Percentiles rank a stretch among this genome's conserved stretches.
Conservation (phyloP, 345 rosid genomes). For the Aquilaria sinensis region DNA sequence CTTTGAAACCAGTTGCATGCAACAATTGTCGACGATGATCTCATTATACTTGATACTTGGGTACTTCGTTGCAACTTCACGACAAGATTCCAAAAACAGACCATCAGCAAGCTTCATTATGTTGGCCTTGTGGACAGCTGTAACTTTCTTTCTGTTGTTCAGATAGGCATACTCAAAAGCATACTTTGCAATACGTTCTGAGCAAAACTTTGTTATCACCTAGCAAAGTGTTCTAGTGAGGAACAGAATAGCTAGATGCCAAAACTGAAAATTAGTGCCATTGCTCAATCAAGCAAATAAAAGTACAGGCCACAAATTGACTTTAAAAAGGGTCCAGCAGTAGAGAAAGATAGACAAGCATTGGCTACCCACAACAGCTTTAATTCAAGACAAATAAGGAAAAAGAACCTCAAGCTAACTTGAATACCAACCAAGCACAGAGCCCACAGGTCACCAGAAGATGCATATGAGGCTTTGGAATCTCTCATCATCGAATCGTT, state of each 20-base stretch:
- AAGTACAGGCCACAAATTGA: not conserved
- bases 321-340: too few relatives aligned
- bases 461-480: too few relatives aligned
- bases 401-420: not conserved
- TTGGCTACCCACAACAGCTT: not conserved
- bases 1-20: conserved; percentile 98
- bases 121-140: conserved; percentile 96
- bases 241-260: not conserved
- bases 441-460: too few relatives aligned
- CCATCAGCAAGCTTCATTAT: conserved; percentile 99
- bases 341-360: not conserved
- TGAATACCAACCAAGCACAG: too few relatives aligned
- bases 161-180: conserved; percentile 98
- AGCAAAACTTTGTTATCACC: conserved; percentile 99
- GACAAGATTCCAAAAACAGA: conserved; percentile 90
- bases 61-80: conserved; percentile 84
- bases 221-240: conserved; percentile 32
- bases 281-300: not conserved
- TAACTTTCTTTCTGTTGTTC: conserved; percentile 91
- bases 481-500: too few relatives aligned
- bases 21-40: conserved; percentile 93
- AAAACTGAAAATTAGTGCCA: too few relatives aligned
- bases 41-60: conserved; percentile 89
- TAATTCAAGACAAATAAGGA: not conserved
- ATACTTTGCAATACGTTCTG: conserved; percentile 93